Base-by-base conservation (phyloP, 169 alveolate species). In the Eimeria nieschulzi region DNA sequence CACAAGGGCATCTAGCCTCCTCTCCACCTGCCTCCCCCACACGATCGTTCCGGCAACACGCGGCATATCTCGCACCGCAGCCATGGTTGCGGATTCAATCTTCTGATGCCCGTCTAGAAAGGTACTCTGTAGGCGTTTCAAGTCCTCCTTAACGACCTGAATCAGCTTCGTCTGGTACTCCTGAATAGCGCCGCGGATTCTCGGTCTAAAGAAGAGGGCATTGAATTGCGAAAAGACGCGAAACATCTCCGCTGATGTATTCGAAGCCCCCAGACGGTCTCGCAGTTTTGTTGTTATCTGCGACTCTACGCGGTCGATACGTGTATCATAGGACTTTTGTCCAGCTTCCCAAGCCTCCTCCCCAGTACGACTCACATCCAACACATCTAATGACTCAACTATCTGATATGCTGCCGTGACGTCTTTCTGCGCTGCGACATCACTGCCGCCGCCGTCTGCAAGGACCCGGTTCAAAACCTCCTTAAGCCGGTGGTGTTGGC, bases 141-240 rank as follows among this genome's bases (percentile, higher is more conserved):
- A 96, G 93, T 98, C 99, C 64, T 96, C 97, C 93, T 97, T 97
- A 9, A 94, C 94, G 63, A 95, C 96, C 66, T 97, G 96, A 79
- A 99, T 82, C n/a, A 98, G 91, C 71, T 97, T 95, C 25, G 98
- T 96, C 96, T 98, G 99, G 94, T 98, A 99, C 94, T 98, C 99
- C 93, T 98, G 98, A 55, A 99, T 98, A 12, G 99, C 99, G 56
- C 99, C 98, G 88, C 98, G 96, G 91, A 99, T 98, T 86, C 99
- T 96, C 21, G 99, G 99, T 56, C 99, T 94, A 93, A 96, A 96
- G 93, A 99, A 98, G 56, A 99, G 95, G 10, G 99, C 98, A 93
- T 98, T 98, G 96, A 98, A 99, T 92, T 97, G 96, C 46, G 98
- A 96, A 94, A 98, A 98, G 33, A 92, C 95, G 56, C 98, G 98